Base-by-base conservation (phyloP, 805 yeast genomes). In the Yamadazyma endophytica region DNA sequence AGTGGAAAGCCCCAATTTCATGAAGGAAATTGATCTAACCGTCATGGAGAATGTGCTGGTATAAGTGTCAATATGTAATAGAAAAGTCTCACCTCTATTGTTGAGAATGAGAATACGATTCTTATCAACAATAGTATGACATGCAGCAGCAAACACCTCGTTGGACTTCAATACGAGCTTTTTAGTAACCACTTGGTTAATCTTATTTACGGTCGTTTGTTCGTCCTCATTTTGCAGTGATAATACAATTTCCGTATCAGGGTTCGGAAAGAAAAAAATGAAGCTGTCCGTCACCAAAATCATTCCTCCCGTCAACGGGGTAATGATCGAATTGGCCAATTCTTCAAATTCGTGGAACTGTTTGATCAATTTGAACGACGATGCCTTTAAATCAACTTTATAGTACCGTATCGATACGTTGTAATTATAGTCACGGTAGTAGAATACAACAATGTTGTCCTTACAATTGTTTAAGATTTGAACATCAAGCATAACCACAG, bases 401-500 rank as follows among this genome's bases (percentile, higher is more conserved):
- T 56, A 62, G 40, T 40, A 50, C 19, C 68, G 46, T 24, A 62
- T 35, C 8, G 64, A 56, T 29, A 49, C 52, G 31, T 46, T 43
- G 40, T 52, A 58, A 28, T 56, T 58, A 28, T 54, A 55, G 32
- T 61, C 66, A 14, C 67, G 46, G 36, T 55, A 59, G 5, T 61
- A 33, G 1, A 59, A 35, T 11, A 61, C n/a, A 9, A 37, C 19
- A 9, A 24, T 22, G 14, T 28, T 13, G 11, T 29, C 19, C 4
- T 30, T 19, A 8, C 35, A 25, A n/a, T 4, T 11, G 21, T 31
- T 19, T 9, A 38, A 24, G 7, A 41, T 29, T 18, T 31, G 31
- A 9, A 41, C 29, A 21, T 41, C 46, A 11, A 33, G 35, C 3
- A 38, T 26, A 3, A 38, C 33, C 11, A 38, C 26, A 2, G 32